Evolutionary conservation across 2,329 filamentous ascomycete genomes (phyloP).

Genomic region (Grosmannia huntii): DNA sequence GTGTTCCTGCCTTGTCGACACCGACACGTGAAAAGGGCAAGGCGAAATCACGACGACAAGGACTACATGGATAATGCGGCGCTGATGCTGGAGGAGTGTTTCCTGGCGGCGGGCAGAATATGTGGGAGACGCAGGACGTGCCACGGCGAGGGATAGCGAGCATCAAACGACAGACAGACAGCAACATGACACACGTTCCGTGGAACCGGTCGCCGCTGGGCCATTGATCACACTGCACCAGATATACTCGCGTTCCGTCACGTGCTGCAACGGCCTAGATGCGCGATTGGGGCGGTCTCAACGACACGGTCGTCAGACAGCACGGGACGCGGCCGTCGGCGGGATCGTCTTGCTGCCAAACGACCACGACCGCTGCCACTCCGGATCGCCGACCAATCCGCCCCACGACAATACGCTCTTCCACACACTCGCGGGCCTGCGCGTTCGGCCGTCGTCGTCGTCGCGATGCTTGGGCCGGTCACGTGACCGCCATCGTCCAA

Average conservation of each 20-base stretch:
- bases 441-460: constrained; percentile 5
- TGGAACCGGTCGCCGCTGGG: constrained; percentile 22
- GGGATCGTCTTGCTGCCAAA: constrained; percentile 29
- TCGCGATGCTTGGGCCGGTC: constrained; percentile 6
- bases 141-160: constrained; percentile 18
- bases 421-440: constrained; percentile 12
- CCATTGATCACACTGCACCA: too few relatives aligned
- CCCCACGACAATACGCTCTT: constrained; percentile 16
- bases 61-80: too few relatives aligned
- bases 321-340: constrained; percentile 12
- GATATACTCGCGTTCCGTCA: too few relatives aligned
- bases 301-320: constrained; percentile 10
- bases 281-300: constrained; percentile 21
- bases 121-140: constrained; percentile 20
- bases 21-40: too few relatives aligned
- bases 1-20: too few relatives aligned
- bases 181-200: constrained; percentile 31
- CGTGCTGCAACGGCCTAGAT: constrained; percentile 27
- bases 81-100: neutral
- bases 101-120: constrained; percentile 14
- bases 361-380: constrained; percentile 21
- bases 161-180: constrained; percentile 19
- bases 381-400: constrained; percentile 32
- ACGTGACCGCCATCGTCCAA: constrained; percentile 37
- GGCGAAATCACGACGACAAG: neutral